Base-by-base conservation (phyloP, 164 flowering plant genomes). In the Vitis amurensis region DNA sequence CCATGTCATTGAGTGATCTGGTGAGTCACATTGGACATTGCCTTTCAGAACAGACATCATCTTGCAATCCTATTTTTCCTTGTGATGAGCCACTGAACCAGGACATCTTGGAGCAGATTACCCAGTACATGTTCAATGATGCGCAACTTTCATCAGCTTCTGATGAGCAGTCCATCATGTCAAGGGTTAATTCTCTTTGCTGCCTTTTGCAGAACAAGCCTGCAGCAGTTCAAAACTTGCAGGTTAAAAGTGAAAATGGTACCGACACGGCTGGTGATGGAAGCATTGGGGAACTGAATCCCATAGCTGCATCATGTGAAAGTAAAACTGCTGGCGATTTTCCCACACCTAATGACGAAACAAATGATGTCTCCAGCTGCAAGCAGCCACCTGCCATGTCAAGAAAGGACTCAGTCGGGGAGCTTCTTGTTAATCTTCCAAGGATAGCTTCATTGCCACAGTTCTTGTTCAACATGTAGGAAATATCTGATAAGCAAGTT, bases 141-240 rank as follows among this genome's bases (percentile, higher is more conserved):
- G 2, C 71, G 7, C 81, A 76, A 44, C 15, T 61, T 3, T 16
- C 81, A 52, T 8, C 77, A 12, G 50, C 73, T n/a, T 67, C 80
- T 19, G 87, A 81, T 60, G 84, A 83, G 56, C 49, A 74, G 23
- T 47, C 67, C 11, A 67, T 81, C 66, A 77, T 79, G 85, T 71
- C 81, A 30, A 75, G 87, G 75, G 80, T 81, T 51, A 81, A 77
- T 71, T 84, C 85, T 5, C 78, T 84, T 5, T 77, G 77, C 65
- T 71, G 74, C 74, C 81, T 78, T 61, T 53, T 83, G 31, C 80
- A 83, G 65, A 79, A 77, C 53, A 78, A 78, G 16, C 63, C 75
- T 10, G 37, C 50, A 1, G 30, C 59, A 11, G 69, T 55, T 19
- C 64, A 68, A 31, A 64, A 63, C 70, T 31, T 67, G 47, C 71